Percentiles rank a stretch among this genome's conserved stretches.
phyloP scores from a whole-genome alignment of 257 asterid genomes.

The Forsythia suspensa region DNA sequence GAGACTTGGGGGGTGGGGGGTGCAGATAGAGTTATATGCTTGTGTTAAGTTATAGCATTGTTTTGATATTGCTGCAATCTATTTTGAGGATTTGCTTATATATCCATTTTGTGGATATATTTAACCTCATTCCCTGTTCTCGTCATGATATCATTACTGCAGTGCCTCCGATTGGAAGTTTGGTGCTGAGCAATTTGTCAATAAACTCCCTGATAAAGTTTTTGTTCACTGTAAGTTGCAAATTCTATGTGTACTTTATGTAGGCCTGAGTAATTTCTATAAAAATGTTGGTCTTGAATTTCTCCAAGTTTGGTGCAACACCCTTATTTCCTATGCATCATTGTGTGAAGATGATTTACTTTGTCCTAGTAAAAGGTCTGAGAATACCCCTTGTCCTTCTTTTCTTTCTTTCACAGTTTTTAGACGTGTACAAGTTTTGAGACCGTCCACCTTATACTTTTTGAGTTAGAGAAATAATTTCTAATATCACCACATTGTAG shows the following conservation, averaged over 20 bases:
- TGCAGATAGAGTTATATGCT: no score
- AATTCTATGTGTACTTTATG: constrained; percentile 2
- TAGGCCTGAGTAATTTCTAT: neutral
- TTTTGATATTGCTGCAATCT: no score
- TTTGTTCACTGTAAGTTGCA: constrained; percentile 79
- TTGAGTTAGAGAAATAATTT: neutral
- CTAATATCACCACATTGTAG: neutral
- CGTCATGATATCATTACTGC: constrained; percentile 19
- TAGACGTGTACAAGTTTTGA: neutral
- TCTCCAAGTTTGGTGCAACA: neutral
- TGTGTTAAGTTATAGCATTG: no score
- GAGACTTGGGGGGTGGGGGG: no score
- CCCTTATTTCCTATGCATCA: neutral
- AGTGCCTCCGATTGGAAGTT: constrained; percentile 90
- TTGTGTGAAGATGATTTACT: neutral
- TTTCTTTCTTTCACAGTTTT: neutral
- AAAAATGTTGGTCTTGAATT: neutral
- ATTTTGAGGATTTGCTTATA: neutral
- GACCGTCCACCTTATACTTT: neutral
- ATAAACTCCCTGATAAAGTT: constrained; percentile 79
- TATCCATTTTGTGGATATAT: neutral
- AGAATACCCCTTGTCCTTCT: neutral
- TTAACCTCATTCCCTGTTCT: neutral
- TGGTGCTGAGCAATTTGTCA: constrained; percentile 81
- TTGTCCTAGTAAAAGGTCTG: neutral